These are phyloP conservation scores for Pyrus hybrid DNA, from an alignment of 331 rosid species.

Conservation along the genomic window DNA sequence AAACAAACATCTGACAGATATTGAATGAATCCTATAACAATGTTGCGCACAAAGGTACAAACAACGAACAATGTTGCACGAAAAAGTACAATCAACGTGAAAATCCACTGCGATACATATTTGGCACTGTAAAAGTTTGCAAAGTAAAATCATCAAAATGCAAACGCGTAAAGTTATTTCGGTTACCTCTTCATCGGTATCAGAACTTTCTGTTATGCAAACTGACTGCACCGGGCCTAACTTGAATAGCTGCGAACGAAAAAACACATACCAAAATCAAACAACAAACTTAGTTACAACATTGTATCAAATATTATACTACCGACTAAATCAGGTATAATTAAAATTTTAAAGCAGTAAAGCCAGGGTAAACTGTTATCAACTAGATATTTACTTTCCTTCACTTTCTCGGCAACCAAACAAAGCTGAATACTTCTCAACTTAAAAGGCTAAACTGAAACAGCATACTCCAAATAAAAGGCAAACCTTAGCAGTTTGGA, in stretches of 20 bases:
- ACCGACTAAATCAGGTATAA: not conserved
- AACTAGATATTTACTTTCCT: not conserved
- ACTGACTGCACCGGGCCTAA: slow-evolving; percentile 34
- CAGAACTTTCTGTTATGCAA: slow-evolving; percentile 33
- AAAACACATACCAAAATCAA: not conserved
- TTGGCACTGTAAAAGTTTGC: not conserved
- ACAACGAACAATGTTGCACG: not conserved
- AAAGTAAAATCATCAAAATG: not conserved
- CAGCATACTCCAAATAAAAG: not conserved
- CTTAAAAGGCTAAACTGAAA: not conserved
- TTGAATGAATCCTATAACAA: not conserved
- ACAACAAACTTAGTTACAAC: not conserved
- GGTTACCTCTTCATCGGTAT: slow-evolving; percentile 29
- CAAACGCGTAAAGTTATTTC: not conserved
- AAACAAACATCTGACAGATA: slow-evolving; percentile 8
- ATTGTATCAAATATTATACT: not conserved
- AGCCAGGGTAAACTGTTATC: not conserved
- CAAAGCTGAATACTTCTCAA: not conserved
- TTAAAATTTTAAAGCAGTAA: not conserved
- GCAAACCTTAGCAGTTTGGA: slow-evolving; percentile 38
- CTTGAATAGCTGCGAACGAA: slow-evolving; percentile 38
- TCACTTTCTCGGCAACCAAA: not conserved
- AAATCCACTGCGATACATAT: not conserved
- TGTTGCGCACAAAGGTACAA: not conserved
- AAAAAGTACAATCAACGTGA: not conserved